phyloP scores from a whole-genome alignment of 176 grass and related monocot species.

The Rhynchospora pubera region DNA sequence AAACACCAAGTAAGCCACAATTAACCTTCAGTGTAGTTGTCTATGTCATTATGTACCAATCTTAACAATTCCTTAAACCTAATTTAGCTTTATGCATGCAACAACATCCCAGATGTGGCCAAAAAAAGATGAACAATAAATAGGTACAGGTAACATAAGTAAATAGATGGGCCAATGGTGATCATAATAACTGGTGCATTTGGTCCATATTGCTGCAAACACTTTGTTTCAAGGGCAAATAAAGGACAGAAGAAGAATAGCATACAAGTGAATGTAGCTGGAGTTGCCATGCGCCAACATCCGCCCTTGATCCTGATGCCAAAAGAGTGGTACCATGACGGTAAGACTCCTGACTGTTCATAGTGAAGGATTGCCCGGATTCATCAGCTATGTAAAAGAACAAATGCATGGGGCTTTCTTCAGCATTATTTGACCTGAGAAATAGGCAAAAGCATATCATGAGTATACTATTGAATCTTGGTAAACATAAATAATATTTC shows the following conservation, averaged over 20 bases:
- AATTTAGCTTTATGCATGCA: slow-evolving; percentile 17
- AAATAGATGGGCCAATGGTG: slow-evolving; percentile 2
- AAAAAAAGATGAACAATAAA: slow-evolving; percentile 1
- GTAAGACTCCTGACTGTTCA: slow-evolving; percentile 37
- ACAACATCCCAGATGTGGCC: not conserved
- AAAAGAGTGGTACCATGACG: slow-evolving; percentile 61
- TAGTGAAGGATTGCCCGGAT: slow-evolving; percentile 55
- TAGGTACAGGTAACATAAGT: not conserved
- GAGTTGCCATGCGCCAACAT: slow-evolving; percentile 75
- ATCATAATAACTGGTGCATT: not conserved
- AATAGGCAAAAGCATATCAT: not conserved
- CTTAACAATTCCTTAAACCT: slow-evolving; percentile 1
- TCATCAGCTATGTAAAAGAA: slow-evolving; percentile 95
- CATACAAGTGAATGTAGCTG: slow-evolving; percentile 70
- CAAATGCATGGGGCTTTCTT: slow-evolving; percentile 54
- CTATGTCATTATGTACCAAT: not conserved
- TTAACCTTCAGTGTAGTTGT: not conserved
- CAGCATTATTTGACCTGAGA: slow-evolving; percentile 49
- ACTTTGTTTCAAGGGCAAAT: not conserved
- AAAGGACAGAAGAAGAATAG: slow-evolving; percentile 12
- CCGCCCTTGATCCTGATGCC: slow-evolving; percentile 60
- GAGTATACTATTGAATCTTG: not conserved
- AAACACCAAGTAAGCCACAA: not conserved
- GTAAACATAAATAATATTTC: not conserved
- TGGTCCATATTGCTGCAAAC: not conserved